These are phyloP conservation scores for Acorus gramineus DNA, from an alignment of 106 monocot genomes.

Conservation along the genomic window DNA sequence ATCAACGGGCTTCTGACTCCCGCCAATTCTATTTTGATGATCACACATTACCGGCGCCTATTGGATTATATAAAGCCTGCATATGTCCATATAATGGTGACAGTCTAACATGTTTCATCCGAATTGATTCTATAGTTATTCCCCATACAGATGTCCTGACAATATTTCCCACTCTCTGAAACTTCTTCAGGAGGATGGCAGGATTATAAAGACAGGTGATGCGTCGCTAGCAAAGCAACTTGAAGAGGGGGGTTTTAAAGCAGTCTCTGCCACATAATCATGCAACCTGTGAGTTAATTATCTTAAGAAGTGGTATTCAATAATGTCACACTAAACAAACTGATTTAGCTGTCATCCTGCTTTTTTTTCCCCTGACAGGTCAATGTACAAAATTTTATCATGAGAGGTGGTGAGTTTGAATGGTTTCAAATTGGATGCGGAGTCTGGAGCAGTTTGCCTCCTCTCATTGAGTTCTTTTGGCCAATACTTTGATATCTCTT, in stretches of 20 bases:
- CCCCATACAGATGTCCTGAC: not conserved
- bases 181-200: slow-evolving; percentile 56
- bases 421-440: too few species aligned
- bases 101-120: not conserved
- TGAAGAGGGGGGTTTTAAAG: slow-evolving; percentile 68
- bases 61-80: slow-evolving; percentile 66
- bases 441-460: too few species aligned
- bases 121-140: not conserved
- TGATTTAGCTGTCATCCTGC: too few species aligned
- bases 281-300: too few species aligned
- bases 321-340: too few species aligned
- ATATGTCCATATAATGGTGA: slow-evolving; percentile 93
- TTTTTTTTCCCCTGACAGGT: too few species aligned
- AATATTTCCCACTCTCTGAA: not conserved
- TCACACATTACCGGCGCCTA: slow-evolving; percentile 88
- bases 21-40: slow-evolving; percentile 73
- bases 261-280: slow-evolving; percentile 25
- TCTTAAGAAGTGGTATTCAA: too few species aligned
- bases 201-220: slow-evolving; percentile 76
- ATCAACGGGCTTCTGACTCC: slow-evolving; percentile 68
- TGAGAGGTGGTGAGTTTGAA: too few species aligned
- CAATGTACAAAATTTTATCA: too few species aligned
- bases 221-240: slow-evolving; percentile 60
- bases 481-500: too few species aligned
- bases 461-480: too few species aligned